Evolutionary conservation across 768 basidiomycete genomes (phyloP), one percentile per base, ranked within the genome.

Genomic region (Mycena belliarum): DNA sequence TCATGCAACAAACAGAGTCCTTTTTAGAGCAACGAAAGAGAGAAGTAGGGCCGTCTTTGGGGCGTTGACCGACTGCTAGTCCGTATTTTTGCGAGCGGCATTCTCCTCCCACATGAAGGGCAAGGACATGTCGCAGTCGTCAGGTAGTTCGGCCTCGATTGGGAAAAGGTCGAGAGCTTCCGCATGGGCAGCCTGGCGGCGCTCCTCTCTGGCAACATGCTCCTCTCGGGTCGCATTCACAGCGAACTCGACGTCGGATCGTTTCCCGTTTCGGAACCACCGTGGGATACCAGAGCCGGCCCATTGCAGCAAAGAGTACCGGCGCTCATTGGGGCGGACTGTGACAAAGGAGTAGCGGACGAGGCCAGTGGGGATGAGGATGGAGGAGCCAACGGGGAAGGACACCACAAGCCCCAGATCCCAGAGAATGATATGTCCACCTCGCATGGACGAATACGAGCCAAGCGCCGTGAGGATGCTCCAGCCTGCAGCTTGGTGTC

Each of bases 331-430:
- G 1, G 18, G n/a, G 4, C 50, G 40, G 7, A 52, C 50, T 11
- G 41, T 52, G 20, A 52, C 50, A 21, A 52, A 52, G 1, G 50
- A 52, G 15, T 52, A 52, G 1, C 50, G 50, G n/a, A 52, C n/a
- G 3, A 52, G 5, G 28, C 40, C 41, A 11, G 50, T 7, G 5
- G 50, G 50, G 28, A 52, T 9, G 20, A 52, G 50, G 28, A 52
- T 52, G 24, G 37, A 24, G 16, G 49, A 25, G 24, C 49, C 49
- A 1, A 38, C 20, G 1, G 49, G 49, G 38, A 50, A 50, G 4
- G 38, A 18, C 9, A 50, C 25, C 8, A 50, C 49, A 21, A 50
- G 38, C 4, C 49, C 38, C 11, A 50, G 20, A 15, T 50, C n/a
- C n/a, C n/a, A n/a, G n/a, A n/a, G n/a, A n/a, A n/a, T n/a, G n/a